Evolutionary conservation across 768 basidiomycete species (phyloP).

Genomic region (Amanita brunnescens): DNA sequence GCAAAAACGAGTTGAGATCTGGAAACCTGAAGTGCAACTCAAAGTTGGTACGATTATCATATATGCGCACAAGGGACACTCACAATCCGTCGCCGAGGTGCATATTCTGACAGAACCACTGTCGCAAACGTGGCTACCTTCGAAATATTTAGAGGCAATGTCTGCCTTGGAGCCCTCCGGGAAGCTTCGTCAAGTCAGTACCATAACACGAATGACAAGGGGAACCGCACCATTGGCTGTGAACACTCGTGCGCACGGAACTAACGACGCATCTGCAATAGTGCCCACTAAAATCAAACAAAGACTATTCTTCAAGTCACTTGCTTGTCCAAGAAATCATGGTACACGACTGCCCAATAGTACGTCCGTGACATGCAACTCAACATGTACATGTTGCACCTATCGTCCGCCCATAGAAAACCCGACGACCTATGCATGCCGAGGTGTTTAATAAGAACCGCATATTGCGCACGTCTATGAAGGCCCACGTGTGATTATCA

Average conservation of each 20-base stretch:
- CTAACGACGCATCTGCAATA: too few species aligned
- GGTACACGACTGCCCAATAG: conserved; percentile 48
- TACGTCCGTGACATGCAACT: conserved; percentile 30
- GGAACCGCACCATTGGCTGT: conserved; percentile 40
- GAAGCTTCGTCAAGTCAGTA: conserved; percentile 28
- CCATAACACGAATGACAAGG: not conserved
- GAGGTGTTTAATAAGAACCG: conserved; percentile 40
- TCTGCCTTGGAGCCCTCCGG: conserved; percentile 53
- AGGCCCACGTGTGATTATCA: conserved; percentile 10
- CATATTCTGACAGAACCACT: conserved; percentile 48
- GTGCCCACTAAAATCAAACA: not conserved
- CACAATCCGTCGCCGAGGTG: conserved; percentile 35
- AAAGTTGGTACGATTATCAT: not conserved
- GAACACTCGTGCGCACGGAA: not conserved
- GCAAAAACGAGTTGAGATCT: conserved; percentile 39
- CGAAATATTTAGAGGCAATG: conserved; percentile 44
- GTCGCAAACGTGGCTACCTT: conserved; percentile 29
- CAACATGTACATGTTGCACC: not conserved
- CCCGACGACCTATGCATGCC: conserved; percentile 38
- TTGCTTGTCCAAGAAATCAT: conserved; percentile 43
- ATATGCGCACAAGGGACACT: conserved; percentile 7
- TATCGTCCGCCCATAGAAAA: conserved; percentile 55
- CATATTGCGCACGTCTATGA: conserved; percentile 40
- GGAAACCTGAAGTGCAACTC: conserved; percentile 25
- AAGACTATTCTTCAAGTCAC: too few species aligned